Conservation (phyloP, 495 filamentous ascomycete species). For the Rhypophila decipiens region DNA sequence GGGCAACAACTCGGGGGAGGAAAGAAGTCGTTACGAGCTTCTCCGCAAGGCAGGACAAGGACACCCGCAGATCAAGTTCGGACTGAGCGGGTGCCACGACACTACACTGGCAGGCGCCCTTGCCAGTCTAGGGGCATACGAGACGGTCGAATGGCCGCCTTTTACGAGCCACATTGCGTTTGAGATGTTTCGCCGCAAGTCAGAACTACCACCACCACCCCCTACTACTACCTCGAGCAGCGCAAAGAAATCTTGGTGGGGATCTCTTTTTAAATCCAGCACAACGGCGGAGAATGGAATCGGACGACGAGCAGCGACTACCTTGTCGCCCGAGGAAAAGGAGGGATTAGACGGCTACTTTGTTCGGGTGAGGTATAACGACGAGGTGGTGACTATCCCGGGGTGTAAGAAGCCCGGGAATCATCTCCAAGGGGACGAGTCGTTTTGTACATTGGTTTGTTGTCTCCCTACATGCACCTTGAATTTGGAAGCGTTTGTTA, state of each 20-base stretch:
- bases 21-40: slow-evolving; percentile 37
- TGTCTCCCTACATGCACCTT: not conserved
- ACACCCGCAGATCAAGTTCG: slow-evolving; percentile 49
- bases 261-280: slow-evolving; percentile 9
- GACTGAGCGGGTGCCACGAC: slow-evolving; percentile 86
- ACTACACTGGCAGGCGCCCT: slow-evolving; percentile 82
- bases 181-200: slow-evolving; percentile 69
- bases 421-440: slow-evolving; percentile 82
- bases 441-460: slow-evolving; percentile 82
- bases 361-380: slow-evolving; percentile 94
- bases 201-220: slow-evolving; percentile 11
- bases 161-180: slow-evolving; percentile 89
- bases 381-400: slow-evolving; percentile 69
- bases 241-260: too few relatives aligned
- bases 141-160: slow-evolving; percentile 73
- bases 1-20: slow-evolving; percentile 30
- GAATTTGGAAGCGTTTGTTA: not conserved
- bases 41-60: slow-evolving; percentile 48
- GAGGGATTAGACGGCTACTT: slow-evolving; percentile 63
- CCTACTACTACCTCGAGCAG: not conserved
- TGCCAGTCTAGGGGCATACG: slow-evolving; percentile 70
- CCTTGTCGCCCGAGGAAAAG: slow-evolving; percentile 45
- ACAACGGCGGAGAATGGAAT: slow-evolving; percentile 46
- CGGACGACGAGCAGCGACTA: slow-evolving; percentile 43
- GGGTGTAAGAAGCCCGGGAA: slow-evolving; percentile 72